Base-by-base conservation (phyloP, 2,329 filamentous ascomycete species). In the Didymella lethalis region DNA sequence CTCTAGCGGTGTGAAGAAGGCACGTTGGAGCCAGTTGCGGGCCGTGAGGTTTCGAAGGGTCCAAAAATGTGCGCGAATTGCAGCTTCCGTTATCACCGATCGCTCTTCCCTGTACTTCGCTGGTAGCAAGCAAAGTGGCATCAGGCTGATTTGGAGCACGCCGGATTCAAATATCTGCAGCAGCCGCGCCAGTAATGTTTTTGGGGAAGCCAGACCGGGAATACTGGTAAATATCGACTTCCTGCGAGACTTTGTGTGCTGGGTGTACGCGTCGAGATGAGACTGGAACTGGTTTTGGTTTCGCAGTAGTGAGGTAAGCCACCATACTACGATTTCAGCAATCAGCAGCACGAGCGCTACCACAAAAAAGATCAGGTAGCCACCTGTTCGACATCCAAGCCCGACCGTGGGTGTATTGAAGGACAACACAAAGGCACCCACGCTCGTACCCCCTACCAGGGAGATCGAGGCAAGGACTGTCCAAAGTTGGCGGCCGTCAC, bases 381-480 rank as follows among this genome's bases (percentile, higher is more conserved):
- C 77, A 8, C 78, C 78, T 40, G 75, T 66, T 26, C 65, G 64
- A 32, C 65, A 68, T 2, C 77, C 34, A 59, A 81, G 66, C 2
- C 80, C 80, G 0, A 80, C 78, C 1, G 79, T 81, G 2, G 80
- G 80, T 0, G 79, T 81, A 57, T 72, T 77, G 60, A 72, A 81
- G 0, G 76, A 78, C 16, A 81, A 55, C 16, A 78, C 66, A 59
- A 78, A 80, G 2, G 76, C 74, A 1, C 77, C 77, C 7, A 69
- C 63, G 10, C 63, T 68, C 7, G 70, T 75, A 18, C 69, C 73
- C 14, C 63, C 64, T 4, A 80, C 71, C 16, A 78, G 71, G 7
- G 73, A 38, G 25, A 77, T 60, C 0, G 76, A 69, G 20, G 66
- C 67, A 18, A 70, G 36, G 18, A 80, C 72, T 46, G 80, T 78